Evolutionary conservation across 1,139 yeast genomes (phyloP).

Genomic region (Nakaseomyces nivariensis): DNA sequence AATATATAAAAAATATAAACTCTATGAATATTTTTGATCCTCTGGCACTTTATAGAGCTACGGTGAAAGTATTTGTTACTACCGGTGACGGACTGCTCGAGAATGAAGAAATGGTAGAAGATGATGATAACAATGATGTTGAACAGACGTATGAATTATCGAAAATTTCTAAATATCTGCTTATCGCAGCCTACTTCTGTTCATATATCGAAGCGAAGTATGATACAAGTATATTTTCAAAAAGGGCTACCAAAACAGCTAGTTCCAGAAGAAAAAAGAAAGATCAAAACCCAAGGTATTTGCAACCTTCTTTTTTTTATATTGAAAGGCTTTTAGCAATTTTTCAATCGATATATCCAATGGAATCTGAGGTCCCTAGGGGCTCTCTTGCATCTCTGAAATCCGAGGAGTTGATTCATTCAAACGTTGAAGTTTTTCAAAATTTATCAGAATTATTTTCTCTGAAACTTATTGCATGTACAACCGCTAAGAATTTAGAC

Average conservation of each 20-base stretch:
- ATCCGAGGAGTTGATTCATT: conserved; percentile 29
- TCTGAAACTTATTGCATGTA: conserved; percentile 40
- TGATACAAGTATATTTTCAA: conserved; percentile 56
- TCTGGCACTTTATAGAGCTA: conserved; percentile 19
- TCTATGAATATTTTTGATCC: conserved; percentile 19
- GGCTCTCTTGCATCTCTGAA: conserved; percentile 17
- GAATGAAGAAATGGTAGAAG: conserved; percentile 13
- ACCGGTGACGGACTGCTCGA: conserved; percentile 21
- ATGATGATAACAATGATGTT: background rate
- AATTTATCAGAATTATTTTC: conserved; percentile 56
- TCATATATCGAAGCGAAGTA: conserved; percentile 55
- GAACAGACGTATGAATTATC: conserved; percentile 35
- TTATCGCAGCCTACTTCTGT: conserved; percentile 65
- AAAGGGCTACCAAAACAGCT: conserved; percentile 37
- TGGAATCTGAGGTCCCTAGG: conserved; percentile 11
- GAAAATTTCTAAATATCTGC: conserved; percentile 46
- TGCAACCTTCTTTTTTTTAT: conserved; percentile 55
- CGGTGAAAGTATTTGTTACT: conserved; percentile 15
- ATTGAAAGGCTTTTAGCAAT: conserved; percentile 63
- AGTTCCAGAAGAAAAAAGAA: conserved; percentile 35
- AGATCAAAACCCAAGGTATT: conserved; percentile 46
- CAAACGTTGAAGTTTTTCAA: conserved; percentile 46
- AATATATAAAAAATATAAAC: conserved; percentile 16
- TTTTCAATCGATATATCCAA: conserved; percentile 44
- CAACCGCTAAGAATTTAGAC: conserved; percentile 39